Evolutionary conservation across 495 filamentous ascomycete genomes (phyloP), one percentile per base, ranked within the genome.

Genomic region (Aspergillus sclerotioniger): DNA sequence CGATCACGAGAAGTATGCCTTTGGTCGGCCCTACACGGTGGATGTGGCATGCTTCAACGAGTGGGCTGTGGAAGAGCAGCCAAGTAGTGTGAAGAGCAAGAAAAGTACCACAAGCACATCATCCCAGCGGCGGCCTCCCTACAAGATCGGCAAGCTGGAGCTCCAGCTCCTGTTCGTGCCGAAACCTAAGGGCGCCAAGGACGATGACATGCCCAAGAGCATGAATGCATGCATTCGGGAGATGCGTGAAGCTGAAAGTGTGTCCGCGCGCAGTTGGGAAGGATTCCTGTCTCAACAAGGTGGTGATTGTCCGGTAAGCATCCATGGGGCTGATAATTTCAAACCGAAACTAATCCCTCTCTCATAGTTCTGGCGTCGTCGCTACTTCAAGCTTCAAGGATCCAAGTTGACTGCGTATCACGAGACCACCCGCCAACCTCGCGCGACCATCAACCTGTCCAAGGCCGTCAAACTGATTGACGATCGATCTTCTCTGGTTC

Each of bases 141-240:
- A 98, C 76, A 91, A 90, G 72, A 86, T 98, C 63, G 94, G 90
- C 37, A 96, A 96, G 74, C 77, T 98, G 45, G 90, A 96, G 66
- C 78, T 98, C 41, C 94, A 98, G 74, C 78, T 98, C 6, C 76
- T 98, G 6, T 98, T 94, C 66, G 91, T 98, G 1, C 94, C 94
- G 1, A 93, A 91, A 63, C 92, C 94, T 0, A 90, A 90, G 76
- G 89, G 87, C 43, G 82, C 86, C n/a, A 86, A 86, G 54, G 92
- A 97, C 57, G 92, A 96, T 32, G 94, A 97, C 61, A 96, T 98
- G 88, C 94, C 94, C 15, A 96, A 96, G 84, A 97, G 92, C 73
- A 96, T 98, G 91, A 93, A 90, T 67, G 86, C 87, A 41, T 95
- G 91, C 67, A 90, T 98, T 60, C 81, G 94, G 12, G 93, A 98